Evolutionary conservation across 2,329 filamentous ascomycete genomes (phyloP), one percentile per base, ranked within the genome.

Genomic region (Colletotrichum tropicale): DNA sequence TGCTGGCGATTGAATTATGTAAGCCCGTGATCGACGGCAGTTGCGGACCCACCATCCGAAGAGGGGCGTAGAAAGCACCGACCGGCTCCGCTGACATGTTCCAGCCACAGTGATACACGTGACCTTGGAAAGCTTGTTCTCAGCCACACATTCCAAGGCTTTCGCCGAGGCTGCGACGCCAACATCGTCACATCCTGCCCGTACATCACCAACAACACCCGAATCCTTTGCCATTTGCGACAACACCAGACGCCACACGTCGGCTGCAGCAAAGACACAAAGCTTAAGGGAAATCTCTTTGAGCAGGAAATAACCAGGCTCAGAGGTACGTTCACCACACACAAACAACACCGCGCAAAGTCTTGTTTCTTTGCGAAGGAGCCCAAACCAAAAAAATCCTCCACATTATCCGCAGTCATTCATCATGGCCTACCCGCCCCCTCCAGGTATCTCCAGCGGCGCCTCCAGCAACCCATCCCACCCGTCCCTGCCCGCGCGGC

Each of bases 341-440:
- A 78, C 76, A 82, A 76, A 79, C 71, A 71, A 78, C 78, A 34
- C 52, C 58, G 66, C 65, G 58, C 70, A 65, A 56, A 61, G 43
- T 32, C 70, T 64, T 60, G 65, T 60, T 60, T 52, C 74, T 69
- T 67, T 26, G 68, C 48, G 34, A 71, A 65, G 64, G 55, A 32
- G 43, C 43, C 43, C 55, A 62, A 62, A 21, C 32, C 58, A 30
- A 56, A 74, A 75, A 77, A 21, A n/a, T 43, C 38, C 38, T 52
- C 43, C 43, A 52, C n/a, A 52, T 52, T 52, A 24, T 67, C 65
- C 77, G 43, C 77, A 78, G 77, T 81, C 89, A 86, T 92, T 92
- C 91, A 93, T 92, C 90, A 96, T 96, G 95, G 93, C 94, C 87
- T 95, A 95, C 90, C 93, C 94, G 86, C 93, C 93, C 83, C 94